Evolutionary conservation across 306 rosid genomes (phyloP).

Genomic region (Boehmeria nivea): DNA sequence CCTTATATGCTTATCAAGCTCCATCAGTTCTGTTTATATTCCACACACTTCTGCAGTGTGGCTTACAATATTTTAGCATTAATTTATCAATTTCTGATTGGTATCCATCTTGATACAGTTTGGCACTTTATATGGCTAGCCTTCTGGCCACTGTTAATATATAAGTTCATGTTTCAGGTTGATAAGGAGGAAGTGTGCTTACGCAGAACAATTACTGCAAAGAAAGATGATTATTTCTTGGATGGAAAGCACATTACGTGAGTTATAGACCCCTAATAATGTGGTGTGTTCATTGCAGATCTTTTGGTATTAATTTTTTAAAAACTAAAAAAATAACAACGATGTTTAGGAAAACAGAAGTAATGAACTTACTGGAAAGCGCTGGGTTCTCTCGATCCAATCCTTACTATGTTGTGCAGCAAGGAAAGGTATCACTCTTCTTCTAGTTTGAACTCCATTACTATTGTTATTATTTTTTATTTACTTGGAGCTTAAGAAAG

Average conservation of each 20-base stretch:
- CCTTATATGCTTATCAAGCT: too few relatives aligned
- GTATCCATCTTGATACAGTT: too few relatives aligned
- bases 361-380: slow-evolving; percentile 97
- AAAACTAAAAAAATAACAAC: slow-evolving; percentile 1
- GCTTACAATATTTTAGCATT: too few relatives aligned
- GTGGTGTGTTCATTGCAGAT: background rate
- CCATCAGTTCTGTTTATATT: too few relatives aligned
- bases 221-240: slow-evolving; percentile 89
- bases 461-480: slow-evolving; percentile 8
- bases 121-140: too few relatives aligned
- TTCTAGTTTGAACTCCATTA: slow-evolving; percentile 17
- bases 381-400: slow-evolving; percentile 99
- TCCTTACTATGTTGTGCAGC: slow-evolving; percentile 98
- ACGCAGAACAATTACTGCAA: slow-evolving; percentile 81
- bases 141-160: background rate
- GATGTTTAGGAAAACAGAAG: slow-evolving; percentile 82
- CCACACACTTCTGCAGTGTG: too few relatives aligned
- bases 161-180: slow-evolving; percentile 46
- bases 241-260: slow-evolving; percentile 98
- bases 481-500: background rate
- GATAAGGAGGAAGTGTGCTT: slow-evolving; percentile 97
- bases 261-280: slow-evolving; percentile 20
- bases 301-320: slow-evolving; percentile 7
- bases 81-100: too few relatives aligned
- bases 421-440: slow-evolving; percentile 72